phyloP scores from a whole-genome alignment of 345 rosid species.

The Eucalyptus virginea region DNA sequence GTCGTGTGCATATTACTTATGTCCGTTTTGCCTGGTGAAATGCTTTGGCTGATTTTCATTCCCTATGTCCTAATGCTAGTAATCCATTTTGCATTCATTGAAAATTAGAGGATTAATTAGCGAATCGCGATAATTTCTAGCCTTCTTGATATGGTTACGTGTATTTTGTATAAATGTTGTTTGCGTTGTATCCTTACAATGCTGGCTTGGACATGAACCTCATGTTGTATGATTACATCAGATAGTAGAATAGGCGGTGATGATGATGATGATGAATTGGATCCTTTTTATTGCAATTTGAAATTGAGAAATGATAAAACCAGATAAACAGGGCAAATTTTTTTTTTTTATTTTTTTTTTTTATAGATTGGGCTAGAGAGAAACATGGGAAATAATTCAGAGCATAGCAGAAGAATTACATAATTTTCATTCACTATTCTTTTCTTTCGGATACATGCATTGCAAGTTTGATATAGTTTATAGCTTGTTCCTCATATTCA shows the following conservation, averaged over 20 bases:
- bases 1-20: background rate
- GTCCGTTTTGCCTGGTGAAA: rapidly evolving
- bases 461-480: background rate
- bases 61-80: background rate
- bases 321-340: background rate
- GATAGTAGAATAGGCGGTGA: rapidly evolving
- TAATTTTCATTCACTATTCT: background rate
- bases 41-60: background rate
- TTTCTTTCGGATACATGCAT: no score
- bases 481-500: background rate
- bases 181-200: background rate
- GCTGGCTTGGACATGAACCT: background rate
- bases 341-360: no score
- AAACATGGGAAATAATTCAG: background rate
- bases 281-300: background rate
- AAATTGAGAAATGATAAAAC: background rate
- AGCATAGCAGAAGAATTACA: background rate
- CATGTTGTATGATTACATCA: background rate
- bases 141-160: background rate
- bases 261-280: background rate
- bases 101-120: no score
- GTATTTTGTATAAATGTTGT: rapidly evolving
- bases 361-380: background rate
- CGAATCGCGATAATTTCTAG: rapidly evolving
- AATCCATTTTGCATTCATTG: background rate